Evolutionary conservation across 1,284 basidiomycete genomes (phyloP).

Genomic region (Xerocomus amazonicus): DNA sequence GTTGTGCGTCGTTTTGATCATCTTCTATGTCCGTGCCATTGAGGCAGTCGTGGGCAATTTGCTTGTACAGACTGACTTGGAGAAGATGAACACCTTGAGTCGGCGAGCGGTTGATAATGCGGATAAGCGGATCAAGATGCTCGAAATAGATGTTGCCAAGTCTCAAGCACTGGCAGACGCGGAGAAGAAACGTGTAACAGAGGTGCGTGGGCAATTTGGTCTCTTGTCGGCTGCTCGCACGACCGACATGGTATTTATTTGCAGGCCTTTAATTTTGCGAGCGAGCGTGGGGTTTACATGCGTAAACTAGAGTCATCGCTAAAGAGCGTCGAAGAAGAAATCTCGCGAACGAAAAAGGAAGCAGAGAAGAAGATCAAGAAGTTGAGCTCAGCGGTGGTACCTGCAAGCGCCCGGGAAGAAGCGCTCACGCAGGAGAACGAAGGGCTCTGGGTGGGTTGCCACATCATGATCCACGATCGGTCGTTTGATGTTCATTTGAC

Average conservation of each 20-base stretch:
- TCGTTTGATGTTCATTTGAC: neutral
- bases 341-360: conserved; percentile 42
- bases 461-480: neutral
- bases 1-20: conserved; percentile 41
- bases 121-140: conserved; percentile 36
- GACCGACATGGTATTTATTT: neutral
- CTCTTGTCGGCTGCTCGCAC: conserved; percentile 14
- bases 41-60: neutral
- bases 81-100: conserved; percentile 44
- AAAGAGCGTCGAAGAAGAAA: conserved; percentile 27
- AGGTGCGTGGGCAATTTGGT: conserved; percentile 20
- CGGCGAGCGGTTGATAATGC: conserved; percentile 42
- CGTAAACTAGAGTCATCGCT: conserved; percentile 25
- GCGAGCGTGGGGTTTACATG: conserved; percentile 28
- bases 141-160: conserved; percentile 31
- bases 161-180: conserved; percentile 36
- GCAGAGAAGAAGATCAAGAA: conserved; percentile 52
- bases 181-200: conserved; percentile 37
- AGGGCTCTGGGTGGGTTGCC: conserved; percentile 62
- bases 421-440: conserved; percentile 47
- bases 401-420: conserved; percentile 38
- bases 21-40: neutral
- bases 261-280: conserved; percentile 23
- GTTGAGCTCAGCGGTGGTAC: conserved; percentile 25
- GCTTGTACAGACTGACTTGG: conserved; percentile 42